Percentiles rank a stretch among this genome's conserved stretches.
These are phyloP conservation scores for Solanum pimpinellifolium DNA, from an alignment of 257 asterid genomes.

Conservation along the genomic window DNA sequence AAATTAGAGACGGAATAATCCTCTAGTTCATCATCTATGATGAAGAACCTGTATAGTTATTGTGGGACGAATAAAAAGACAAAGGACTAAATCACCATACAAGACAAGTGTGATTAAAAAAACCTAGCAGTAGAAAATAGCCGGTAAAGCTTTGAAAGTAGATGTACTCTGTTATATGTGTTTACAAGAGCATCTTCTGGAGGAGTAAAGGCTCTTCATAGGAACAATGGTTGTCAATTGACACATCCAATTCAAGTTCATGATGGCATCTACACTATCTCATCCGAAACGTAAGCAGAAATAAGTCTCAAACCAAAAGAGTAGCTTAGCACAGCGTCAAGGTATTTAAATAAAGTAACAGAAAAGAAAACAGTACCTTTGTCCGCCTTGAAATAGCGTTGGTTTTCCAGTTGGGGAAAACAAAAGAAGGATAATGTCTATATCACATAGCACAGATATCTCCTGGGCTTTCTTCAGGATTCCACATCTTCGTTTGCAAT, in stretches of 20 bases:
- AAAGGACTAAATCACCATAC: not conserved
- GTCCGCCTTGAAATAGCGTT: constrained; percentile 51
- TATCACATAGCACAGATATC: constrained; percentile 71
- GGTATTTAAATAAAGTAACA: not conserved
- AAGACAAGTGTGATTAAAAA: not conserved
- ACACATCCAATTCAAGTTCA: not conserved
- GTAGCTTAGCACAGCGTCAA: not conserved
- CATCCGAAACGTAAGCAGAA: not conserved
- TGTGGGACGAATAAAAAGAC: not conserved
- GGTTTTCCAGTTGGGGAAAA: constrained; percentile 87
- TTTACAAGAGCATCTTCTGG: not conserved
- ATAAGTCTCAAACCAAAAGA: not conserved
- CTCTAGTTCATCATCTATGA: not conserved
- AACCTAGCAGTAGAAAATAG: not conserved
- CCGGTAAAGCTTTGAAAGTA: too few relatives aligned
- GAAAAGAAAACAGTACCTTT: constrained; percentile 30
- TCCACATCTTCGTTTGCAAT: constrained; percentile 70
- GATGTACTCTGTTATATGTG: not conserved
- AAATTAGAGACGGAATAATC: not conserved
- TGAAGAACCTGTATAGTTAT: not conserved
- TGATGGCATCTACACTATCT: not conserved
- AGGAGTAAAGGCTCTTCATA: not conserved
- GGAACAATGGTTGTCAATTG: not conserved
- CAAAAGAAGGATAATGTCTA: constrained; percentile 71
- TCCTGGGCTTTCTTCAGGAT: constrained; percentile 78